These are phyloP conservation scores for Xylariaceae sp. DNA, from an alignment of 2,329 filamentous ascomycete genomes.

Conservation along the genomic window DNA sequence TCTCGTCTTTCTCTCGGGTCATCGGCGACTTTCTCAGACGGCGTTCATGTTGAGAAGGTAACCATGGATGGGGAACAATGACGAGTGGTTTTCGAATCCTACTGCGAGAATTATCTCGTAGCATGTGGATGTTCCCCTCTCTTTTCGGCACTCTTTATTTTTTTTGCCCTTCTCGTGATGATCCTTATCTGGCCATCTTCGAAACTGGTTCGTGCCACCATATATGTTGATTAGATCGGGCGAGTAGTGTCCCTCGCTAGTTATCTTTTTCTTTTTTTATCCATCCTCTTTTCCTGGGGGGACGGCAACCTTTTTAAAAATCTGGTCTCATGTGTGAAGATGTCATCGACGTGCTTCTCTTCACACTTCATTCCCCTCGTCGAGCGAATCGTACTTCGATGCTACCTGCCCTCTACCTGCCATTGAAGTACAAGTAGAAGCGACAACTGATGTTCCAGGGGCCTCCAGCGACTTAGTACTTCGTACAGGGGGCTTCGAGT, in stretches of 20 bases:
- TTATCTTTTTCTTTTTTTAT: neutral
- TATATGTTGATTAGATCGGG: neutral
- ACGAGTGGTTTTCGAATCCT: slow-evolving; percentile 6
- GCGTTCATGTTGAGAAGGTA: slow-evolving; percentile 11
- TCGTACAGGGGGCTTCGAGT: no score
- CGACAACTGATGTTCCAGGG: no score
- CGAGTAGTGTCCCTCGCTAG: neutral
- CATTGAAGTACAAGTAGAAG: no score
- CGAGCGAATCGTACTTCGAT: no score
- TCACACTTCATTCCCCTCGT: no score
- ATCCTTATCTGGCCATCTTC: neutral
- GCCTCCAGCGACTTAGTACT: no score
- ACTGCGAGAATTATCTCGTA: slow-evolving; percentile 16
- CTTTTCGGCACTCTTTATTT: neutral
- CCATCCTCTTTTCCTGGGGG: neutral
- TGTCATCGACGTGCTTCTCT: no score
- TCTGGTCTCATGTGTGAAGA: no score
- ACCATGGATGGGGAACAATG: slow-evolving; percentile 1
- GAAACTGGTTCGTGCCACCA: neutral
- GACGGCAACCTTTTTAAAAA: no score
- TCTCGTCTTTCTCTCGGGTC: neutral
- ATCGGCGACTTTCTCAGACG: slow-evolving; percentile 14
- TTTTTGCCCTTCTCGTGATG: neutral
- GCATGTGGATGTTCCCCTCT: neutral
- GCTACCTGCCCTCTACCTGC: no score